phyloP scores from a whole-genome alignment of 805 yeast species.

The Saccharomyces mikatae region DNA sequence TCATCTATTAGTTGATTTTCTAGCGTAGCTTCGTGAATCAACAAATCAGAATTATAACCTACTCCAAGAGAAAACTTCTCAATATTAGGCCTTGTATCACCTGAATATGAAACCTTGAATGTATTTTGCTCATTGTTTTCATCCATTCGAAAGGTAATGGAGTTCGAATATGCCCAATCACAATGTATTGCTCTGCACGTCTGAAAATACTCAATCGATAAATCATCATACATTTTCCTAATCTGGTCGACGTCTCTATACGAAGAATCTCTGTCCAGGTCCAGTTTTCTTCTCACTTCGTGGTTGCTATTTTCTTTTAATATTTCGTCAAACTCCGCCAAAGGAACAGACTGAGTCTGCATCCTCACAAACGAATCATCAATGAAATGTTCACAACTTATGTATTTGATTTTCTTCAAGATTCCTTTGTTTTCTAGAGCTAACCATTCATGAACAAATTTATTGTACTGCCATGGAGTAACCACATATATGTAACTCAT shows the following conservation, averaged over 20 bases:
- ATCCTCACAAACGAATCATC: slow-evolving; percentile 29
- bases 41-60: slow-evolving; percentile 60
- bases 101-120: slow-evolving; percentile 81
- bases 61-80: slow-evolving; percentile 47
- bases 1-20: slow-evolving; percentile 71
- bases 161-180: slow-evolving; percentile 65
- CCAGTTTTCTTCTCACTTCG: slow-evolving; percentile 23
- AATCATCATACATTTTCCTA: slow-evolving; percentile 32
- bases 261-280: slow-evolving; percentile 16
- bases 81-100: slow-evolving; percentile 83
- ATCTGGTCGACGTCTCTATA: slow-evolving; percentile 26
- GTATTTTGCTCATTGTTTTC: slow-evolving; percentile 14
- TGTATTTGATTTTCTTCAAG: slow-evolving; percentile 38
- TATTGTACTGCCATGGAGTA: slow-evolving; percentile 66
- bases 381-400: slow-evolving; percentile 56
- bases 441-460: slow-evolving; percentile 64
- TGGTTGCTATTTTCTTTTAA: slow-evolving; percentile 6
- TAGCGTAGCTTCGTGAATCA: slow-evolving; percentile 90
- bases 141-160: slow-evolving; percentile 40
- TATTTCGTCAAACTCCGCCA: slow-evolving; percentile 16
- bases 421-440: slow-evolving; percentile 38
- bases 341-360: slow-evolving; percentile 25
- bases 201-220: slow-evolving; percentile 37
- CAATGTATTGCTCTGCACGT: slow-evolving; percentile 83
- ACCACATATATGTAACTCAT: slow-evolving; percentile 45